Base-by-base conservation (phyloP, 192 early-diverging fungal genomes). In the Coemansia sp. region DNA sequence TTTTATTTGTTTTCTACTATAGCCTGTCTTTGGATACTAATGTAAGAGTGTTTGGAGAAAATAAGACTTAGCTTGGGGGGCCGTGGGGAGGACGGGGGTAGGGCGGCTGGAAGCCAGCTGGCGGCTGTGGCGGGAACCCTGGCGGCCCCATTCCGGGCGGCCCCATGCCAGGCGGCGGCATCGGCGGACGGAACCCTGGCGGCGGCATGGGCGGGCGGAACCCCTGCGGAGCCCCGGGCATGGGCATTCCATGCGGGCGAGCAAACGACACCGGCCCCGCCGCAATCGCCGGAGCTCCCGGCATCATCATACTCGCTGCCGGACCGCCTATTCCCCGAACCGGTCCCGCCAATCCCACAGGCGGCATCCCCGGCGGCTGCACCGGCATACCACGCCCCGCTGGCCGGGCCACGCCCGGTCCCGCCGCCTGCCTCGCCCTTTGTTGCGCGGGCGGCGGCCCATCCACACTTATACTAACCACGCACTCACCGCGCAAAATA, bases 271-370 rank as follows among this genome's bases (percentile, higher is more conserved):
- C 82, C 22, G 88, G 89, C 5, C 85, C 85, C 35, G 74, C 77
- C 51, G 70, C 56, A 15, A 84, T 75, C 22, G 87, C 83, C 5
- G 85, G 80, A n/a, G 78, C 85, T 51, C 82, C 87, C 38, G 93
- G 94, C 62, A 87, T 84, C 94, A 98, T 98, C 85, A 91, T 90
- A 64, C 86, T 86, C 48, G 89, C 86, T 19, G 90, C 91, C 35
- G 96, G 96, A 27, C 94, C 97, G 68, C 97, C 95, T 41, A 99
- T 89, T 56, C 97, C 97, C 57, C 94, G 87, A n/a, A 97, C 90
- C 29, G 95, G 96, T 25, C 93, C 94, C 27, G 89, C 85, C 49
- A 97, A 83, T 39, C 92, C 91, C 14, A 82, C 62, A 27, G 75
- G 75, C 15, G 73, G 66, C 38, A 78, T 76, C 15, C 65, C 74